These are phyloP conservation scores for Calocybe gangraenosa DNA, from an alignment of 768 basidiomycete species.

Conservation along the genomic window DNA sequence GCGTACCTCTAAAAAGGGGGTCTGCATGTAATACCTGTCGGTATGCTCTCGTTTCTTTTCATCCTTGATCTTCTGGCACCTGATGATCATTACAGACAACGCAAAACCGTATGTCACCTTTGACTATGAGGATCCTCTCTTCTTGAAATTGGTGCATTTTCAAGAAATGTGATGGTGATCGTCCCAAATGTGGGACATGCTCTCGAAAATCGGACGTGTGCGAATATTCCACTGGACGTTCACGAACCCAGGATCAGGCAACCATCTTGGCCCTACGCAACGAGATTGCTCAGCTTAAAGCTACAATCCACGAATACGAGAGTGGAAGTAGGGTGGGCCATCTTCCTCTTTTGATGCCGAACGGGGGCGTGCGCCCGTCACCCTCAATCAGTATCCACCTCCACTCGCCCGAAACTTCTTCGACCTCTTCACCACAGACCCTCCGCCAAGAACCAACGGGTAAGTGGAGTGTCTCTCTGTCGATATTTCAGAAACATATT, in stretches of 20 bases:
- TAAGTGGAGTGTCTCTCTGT: neutral
- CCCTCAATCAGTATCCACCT: slow-evolving; percentile 1
- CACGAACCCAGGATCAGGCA: slow-evolving; percentile 54
- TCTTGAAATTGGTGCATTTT: neutral
- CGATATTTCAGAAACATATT: neutral
- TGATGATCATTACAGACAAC: slow-evolving; percentile 25
- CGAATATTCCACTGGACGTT: slow-evolving; percentile 59
- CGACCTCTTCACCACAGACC: neutral
- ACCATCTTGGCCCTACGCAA: too few species aligned
- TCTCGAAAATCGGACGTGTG: slow-evolving; percentile 55
- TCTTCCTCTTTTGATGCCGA: slow-evolving; percentile 47
- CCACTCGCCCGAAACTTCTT: neutral
- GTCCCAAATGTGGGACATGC: slow-evolving; percentile 52
- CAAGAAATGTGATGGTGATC: slow-evolving; percentile 60
- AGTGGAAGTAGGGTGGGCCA: slow-evolving; percentile 36
- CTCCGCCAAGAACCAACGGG: neutral
- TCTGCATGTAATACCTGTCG: slow-evolving; percentile 49
- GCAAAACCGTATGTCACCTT: slow-evolving; percentile 38
- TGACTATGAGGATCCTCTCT: neutral
- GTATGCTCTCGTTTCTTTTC: slow-evolving; percentile 20
- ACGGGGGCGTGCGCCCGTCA: slow-evolving; percentile 27
- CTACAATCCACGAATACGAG: slow-evolving; percentile 50
- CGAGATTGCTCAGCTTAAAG: slow-evolving; percentile 41
- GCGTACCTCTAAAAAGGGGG: slow-evolving; percentile 32
- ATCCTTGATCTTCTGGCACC: neutral